These are phyloP conservation scores for Piloderma croceum DNA, from an alignment of 768 basidiomycete genomes.

Conservation along the genomic window DNA sequence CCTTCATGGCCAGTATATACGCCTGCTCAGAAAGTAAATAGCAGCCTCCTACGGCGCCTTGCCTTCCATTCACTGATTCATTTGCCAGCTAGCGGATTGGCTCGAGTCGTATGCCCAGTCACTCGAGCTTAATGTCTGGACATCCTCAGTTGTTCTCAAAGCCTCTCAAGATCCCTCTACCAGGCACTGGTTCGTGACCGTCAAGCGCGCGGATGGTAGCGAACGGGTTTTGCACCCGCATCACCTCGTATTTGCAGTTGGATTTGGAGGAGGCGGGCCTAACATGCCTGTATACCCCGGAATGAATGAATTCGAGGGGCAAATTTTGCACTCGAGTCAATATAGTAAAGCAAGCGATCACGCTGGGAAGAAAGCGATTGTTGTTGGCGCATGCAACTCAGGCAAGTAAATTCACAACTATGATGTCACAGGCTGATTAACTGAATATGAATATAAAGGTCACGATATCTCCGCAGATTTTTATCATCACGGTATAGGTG, in stretches of 20 bases:
- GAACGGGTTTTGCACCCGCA: conserved; percentile 26
- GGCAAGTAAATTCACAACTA: conserved; percentile 29
- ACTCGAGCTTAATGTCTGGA: conserved; percentile 62
- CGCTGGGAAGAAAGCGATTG: conserved; percentile 56
- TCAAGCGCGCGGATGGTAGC: conserved; percentile 29
- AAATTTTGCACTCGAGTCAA: conserved; percentile 45
- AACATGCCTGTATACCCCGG: conserved; percentile 11
- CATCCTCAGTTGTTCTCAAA: conserved; percentile 28
- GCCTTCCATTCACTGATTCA: not conserved
- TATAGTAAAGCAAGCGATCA: conserved; percentile 45
- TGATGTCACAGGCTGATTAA: no score
- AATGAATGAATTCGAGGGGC: conserved; percentile 42
- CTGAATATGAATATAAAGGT: no score
- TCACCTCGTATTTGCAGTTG: conserved; percentile 41
- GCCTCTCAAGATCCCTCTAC: conserved; percentile 27
- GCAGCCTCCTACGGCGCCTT: not conserved
- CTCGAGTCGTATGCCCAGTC: conserved; percentile 57
- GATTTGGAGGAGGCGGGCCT: conserved; percentile 10
- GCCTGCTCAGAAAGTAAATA: conserved; percentile 44
- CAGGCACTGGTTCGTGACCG: conserved; percentile 38
- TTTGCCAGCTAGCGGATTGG: conserved; percentile 54
- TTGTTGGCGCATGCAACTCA: conserved; percentile 65
- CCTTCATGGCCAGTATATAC: conserved; percentile 53
- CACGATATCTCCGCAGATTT: conserved; percentile 44
- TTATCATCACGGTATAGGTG: conserved; percentile 32